Evolutionary conservation across 2,329 filamentous ascomycete species (phyloP).

Genomic region (Hymenoscyphus occultus): DNA sequence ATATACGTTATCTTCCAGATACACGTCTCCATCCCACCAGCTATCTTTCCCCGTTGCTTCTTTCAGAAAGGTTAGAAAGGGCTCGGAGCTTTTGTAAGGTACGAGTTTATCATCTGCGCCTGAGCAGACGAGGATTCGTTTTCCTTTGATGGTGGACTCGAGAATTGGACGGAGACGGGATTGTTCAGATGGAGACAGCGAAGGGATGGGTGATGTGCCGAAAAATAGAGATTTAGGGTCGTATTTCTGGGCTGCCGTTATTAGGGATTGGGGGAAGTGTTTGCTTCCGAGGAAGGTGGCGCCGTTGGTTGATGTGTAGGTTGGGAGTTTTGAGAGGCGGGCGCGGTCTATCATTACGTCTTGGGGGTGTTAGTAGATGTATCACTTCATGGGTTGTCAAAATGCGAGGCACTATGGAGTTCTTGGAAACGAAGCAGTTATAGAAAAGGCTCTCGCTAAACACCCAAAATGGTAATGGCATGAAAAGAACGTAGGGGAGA

Average conservation of each 20-base stretch:
- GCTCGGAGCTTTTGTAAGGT: slow-evolving; percentile 58
- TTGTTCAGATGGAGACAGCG: slow-evolving; percentile 40
- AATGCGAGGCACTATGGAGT: background rate
- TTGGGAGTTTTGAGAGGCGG: slow-evolving; percentile 60
- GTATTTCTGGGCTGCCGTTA: slow-evolving; percentile 58
- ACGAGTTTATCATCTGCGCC: slow-evolving; percentile 70
- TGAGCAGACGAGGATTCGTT: slow-evolving; percentile 62
- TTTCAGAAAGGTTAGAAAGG: slow-evolving; percentile 62
- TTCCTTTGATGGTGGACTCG: slow-evolving; percentile 53
- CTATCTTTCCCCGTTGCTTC: slow-evolving; percentile 41
- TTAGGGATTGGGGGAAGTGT: slow-evolving; percentile 71
- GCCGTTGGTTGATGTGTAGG: slow-evolving; percentile 57
- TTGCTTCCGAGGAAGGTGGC: slow-evolving; percentile 68
- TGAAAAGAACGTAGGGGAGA: no score
- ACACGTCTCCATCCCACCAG: slow-evolving; percentile 54
- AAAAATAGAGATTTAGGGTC: slow-evolving; percentile 79
- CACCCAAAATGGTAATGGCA: background rate
- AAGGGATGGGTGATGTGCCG: slow-evolving; percentile 42
- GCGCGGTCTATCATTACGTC: slow-evolving; percentile 77
- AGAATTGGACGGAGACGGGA: slow-evolving; percentile 46
- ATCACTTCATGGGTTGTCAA: background rate
- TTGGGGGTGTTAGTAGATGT: slow-evolving; percentile 18
- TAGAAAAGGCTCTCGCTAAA: background rate
- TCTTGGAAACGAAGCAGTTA: background rate
- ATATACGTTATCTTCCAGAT: slow-evolving; percentile 65